phyloP scores from a whole-genome alignment of 805 yeast genomes.

The Saturnispora silvae region DNA sequence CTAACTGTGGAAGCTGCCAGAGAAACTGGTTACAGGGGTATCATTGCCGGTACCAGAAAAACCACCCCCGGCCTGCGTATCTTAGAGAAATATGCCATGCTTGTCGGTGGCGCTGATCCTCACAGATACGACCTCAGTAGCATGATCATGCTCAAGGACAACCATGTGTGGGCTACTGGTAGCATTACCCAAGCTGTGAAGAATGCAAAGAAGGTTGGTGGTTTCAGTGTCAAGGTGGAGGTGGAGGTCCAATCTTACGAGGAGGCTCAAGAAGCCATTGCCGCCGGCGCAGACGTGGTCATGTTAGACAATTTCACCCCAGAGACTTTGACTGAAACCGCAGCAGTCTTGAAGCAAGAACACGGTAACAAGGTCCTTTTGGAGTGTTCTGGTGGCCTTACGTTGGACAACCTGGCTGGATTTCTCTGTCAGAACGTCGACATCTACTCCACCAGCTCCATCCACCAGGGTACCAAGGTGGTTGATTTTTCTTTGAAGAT shows the following conservation, averaged over 20 bases:
- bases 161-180: conserved; percentile 88
- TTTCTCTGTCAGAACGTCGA: conserved; percentile 75
- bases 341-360: conserved; percentile 45
- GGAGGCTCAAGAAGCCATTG: conserved; percentile 88
- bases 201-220: conserved; percentile 70
- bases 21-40: conserved; percentile 60
- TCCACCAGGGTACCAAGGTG: conserved; percentile 83
- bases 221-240: conserved; percentile 83
- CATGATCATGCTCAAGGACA: conserved; percentile 95
- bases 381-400: conserved; percentile 90
- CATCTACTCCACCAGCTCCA: conserved; percentile 80
- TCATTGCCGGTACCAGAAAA: conserved; percentile 91
- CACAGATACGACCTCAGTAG: conserved; percentile 86
- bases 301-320: conserved; percentile 88
- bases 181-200: conserved; percentile 78
- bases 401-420: conserved; percentile 49
- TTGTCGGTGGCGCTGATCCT: conserved; percentile 89
- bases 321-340: conserved; percentile 52
- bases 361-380: conserved; percentile 46
- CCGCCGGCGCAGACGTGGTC: conserved; percentile 90
- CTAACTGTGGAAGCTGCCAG: conserved; percentile 51
- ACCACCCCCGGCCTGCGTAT: conserved; percentile 94
- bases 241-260: conserved; percentile 80
- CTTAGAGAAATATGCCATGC: conserved; percentile 87
- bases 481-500: conserved; percentile 82